Base-by-base conservation (phyloP, 768 basidiomycete genomes). In the Pisolithus tinctorius region DNA sequence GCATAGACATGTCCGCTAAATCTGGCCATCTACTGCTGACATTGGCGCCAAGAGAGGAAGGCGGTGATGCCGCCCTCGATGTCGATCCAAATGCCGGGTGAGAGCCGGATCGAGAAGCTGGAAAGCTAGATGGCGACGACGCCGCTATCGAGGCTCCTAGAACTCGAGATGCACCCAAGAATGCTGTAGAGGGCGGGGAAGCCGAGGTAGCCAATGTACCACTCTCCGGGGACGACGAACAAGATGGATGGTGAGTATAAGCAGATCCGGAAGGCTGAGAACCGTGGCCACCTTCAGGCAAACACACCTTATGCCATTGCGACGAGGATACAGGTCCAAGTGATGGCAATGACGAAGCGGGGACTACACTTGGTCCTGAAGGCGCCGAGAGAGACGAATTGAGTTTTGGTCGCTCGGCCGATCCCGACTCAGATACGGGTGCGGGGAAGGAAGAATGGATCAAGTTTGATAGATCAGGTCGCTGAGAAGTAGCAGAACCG, bases 391-490 rank as follows among this genome's bases (percentile, higher is more conserved):
- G 20, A 8, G 54, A 48, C 42, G 52, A 30, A 29, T 43, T 54
- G 23, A 69, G 49, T 6, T 52, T 37, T 39, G 51, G 49, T 48
- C 58, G 56, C 25, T 66, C 64, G 3, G 66, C 51, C 20, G 49
- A 16, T 2, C 44, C 23, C 16, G 42, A 26, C 41, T 51, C 49
- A 30, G 64, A 58, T 1, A 50, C 53, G 30, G 53, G 49, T 13
- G 52, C 51, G 34, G 57, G 53, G 41, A 64, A 55, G 5, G 62
- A 63, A 17, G 47, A 53, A 17, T 56, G 49, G 6, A 52, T 43
- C 48, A 58, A 51, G 34, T 54, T 51, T 9, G 60, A 58, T 44
- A 66, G 49, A 30, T 54, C 63, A 14, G 64, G 29, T 20, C 63
- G 51, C 38, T 65, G 65, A 4, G 59, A 57, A 23, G 52, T 53